phyloP scores from a whole-genome alignment of 192 early-diverging fungal species.

The Coemansia sp. region DNA sequence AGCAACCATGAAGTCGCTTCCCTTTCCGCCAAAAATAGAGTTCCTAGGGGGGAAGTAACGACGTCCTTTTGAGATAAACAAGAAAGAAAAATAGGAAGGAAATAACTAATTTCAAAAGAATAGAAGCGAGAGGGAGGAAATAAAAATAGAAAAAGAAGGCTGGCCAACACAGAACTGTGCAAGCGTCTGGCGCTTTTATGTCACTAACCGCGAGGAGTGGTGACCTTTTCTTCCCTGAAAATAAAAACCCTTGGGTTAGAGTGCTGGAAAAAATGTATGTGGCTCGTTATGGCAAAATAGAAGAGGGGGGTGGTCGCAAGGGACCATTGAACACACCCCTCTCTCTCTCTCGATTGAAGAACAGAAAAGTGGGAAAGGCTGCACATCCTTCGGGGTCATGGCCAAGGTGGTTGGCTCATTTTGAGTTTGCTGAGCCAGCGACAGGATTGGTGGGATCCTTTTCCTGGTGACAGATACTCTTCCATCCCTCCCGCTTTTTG shows the following conservation, averaged over 20 bases:
- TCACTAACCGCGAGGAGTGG: not conserved
- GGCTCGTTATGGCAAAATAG: not conserved
- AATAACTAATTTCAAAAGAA: not conserved
- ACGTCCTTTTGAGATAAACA: not conserved
- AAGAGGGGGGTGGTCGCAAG: not conserved
- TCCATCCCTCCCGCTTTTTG: conserved; percentile 6
- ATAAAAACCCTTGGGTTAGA: not conserved
- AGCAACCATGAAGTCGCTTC: not conserved
- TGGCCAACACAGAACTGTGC: not conserved
- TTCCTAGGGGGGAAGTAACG: not conserved
- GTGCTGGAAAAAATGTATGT: not conserved
- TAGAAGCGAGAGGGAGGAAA: not conserved
- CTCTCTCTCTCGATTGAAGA: not conserved
- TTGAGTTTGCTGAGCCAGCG: not conserved
- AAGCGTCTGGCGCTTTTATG: not conserved
- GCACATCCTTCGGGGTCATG: not conserved
- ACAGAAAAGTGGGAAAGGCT: no score
- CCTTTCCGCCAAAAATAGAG: not conserved
- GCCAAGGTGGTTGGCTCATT: not conserved
- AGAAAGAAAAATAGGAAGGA: not conserved
- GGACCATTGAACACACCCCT: not conserved
- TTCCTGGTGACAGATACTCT: not conserved
- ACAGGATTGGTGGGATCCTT: conserved; percentile 8
- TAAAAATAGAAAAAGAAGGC: not conserved
- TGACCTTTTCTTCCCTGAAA: not conserved